A percentile compares a stretch with the other conserved stretches of the same genome.
Evolutionary conservation across 129 eudicot genomes (phyloP).

Genomic region (Flaveria linearis): DNA sequence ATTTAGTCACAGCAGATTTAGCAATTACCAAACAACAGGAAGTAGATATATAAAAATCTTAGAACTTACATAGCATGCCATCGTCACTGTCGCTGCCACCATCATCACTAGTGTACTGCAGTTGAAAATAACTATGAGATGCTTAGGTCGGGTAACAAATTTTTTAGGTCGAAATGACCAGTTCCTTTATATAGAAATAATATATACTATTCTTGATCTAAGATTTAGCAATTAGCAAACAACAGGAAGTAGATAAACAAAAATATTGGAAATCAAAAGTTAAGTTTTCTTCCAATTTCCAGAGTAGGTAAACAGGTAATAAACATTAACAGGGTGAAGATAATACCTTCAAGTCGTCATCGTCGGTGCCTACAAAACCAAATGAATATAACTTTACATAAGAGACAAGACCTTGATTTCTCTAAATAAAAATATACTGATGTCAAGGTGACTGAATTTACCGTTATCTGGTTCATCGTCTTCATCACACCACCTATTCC

Average conservation of each 20-base stretch:
- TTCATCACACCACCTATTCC: conserved; percentile 95
- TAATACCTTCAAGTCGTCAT: conserved; percentile 42
- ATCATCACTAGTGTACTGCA: conserved; percentile 54
- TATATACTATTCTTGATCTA: not conserved
- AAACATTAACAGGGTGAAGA: conserved; percentile 18
- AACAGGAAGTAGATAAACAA: not conserved
- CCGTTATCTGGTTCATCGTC: conserved; percentile 68
- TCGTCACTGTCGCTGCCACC: conserved; percentile 62
- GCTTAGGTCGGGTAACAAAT: not conserved
- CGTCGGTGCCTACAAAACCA: conserved; percentile 33
- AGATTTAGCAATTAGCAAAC: not conserved
- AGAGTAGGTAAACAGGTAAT: not conserved
- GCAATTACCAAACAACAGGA: not conserved
- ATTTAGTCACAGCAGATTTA: not conserved
- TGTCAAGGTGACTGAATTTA: conserved; percentile 41
- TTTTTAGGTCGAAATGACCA: not conserved
- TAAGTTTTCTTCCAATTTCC: not conserved
- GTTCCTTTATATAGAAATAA: not conserved
- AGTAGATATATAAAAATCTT: not conserved
- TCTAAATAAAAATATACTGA: not conserved
- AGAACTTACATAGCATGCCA: conserved; percentile 80
- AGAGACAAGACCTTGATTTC: not conserved
- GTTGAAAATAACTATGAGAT: conserved; percentile 21
- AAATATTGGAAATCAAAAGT: not conserved
- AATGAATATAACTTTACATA: not conserved